Evolutionary conservation across 805 yeast species (phyloP).

Genomic region (Hanseniaspora lindneri): DNA sequence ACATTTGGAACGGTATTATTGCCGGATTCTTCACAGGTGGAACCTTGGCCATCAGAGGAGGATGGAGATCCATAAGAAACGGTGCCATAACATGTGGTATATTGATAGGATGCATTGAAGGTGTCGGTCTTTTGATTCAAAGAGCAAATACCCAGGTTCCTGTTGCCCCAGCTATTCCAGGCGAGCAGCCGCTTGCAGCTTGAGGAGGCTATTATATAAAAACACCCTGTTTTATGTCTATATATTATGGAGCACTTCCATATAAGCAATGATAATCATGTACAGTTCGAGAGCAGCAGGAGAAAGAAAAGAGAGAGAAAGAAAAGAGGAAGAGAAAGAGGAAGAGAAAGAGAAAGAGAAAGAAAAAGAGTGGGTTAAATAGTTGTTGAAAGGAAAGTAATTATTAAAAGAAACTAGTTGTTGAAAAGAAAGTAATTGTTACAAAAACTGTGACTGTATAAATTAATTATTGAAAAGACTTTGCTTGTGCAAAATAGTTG

Average conservation of each 20-base stretch:
- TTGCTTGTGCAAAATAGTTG: no score
- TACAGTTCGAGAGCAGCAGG: neutral
- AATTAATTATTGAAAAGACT: no score
- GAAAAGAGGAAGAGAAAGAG: no score
- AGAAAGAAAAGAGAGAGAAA: no score
- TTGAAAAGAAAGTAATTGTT: no score
- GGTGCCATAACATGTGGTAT: slow-evolving; percentile 97
- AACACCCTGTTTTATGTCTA: neutral
- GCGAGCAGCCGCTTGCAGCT: slow-evolving; percentile 30
- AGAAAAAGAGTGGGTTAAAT: no score
- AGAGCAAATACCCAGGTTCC: slow-evolving; percentile 79
- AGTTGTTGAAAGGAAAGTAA: no score
- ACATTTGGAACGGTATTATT: slow-evolving; percentile 94
- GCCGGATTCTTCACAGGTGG: slow-evolving; percentile 99
- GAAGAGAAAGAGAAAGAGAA: no score
- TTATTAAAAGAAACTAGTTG: no score
- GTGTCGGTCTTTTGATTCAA: slow-evolving; percentile 93
- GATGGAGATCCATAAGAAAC: slow-evolving; percentile 92
- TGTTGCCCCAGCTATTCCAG: slow-evolving; percentile 46
- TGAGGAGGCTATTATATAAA: slow-evolving; percentile 16
- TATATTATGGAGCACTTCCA: no score
- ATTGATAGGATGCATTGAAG: slow-evolving; percentile 91
- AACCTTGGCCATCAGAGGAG: slow-evolving; percentile 94
- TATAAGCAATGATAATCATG: neutral
- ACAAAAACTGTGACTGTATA: no score